Evolutionary conservation across 176 grass and related monocot species (phyloP), one percentile per base, ranked within the genome.

Genomic region (Otatea glauca): DNA sequence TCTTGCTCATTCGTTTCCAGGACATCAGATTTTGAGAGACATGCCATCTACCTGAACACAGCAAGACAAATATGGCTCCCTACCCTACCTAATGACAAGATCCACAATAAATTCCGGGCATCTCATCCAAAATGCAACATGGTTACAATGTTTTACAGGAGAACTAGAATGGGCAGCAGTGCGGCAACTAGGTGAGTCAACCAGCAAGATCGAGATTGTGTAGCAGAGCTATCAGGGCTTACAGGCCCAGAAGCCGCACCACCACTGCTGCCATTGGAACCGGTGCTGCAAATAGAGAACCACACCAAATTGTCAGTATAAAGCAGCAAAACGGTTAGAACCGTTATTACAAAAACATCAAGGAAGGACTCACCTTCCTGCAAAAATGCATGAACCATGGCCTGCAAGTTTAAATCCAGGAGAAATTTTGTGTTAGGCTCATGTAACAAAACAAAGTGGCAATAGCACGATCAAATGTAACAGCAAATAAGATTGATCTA

Each of bases 351-450:
- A 49, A 70, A 12, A 61, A 18, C 11, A 35, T 66, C 27, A 18
- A 41, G 10, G 27, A 77, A 50, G 5, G 32, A 89, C 85, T 90
- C 67, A 96, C 96, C 96, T 99, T 96, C 96, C 96, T 9, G 89
- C 88, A 55, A 99, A 99, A 73, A 92, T 82, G 67, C 96, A 99
- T 70, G 91, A 88, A 73, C 96, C 96, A 80, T 95, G 84, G 65
- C 96, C 96, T 98, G 86, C 81, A 91, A 83, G 37, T 79, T 48
- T 65, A 55, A 88, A 44, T 90, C 37, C 72, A 37, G 21, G 39
- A 13, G 15, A 55, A 64, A 66, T 27, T 38, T 55, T 53, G 27
- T 49, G 10, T 79, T 34, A 87, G 68, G 64, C 43, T 65, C 66
- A 48, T 86, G 20, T 69, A 67, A 62, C 20, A 74, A 54, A 72